Conservation (phyloP, 163 green algal species). For the Prototheca cutis region DNA sequence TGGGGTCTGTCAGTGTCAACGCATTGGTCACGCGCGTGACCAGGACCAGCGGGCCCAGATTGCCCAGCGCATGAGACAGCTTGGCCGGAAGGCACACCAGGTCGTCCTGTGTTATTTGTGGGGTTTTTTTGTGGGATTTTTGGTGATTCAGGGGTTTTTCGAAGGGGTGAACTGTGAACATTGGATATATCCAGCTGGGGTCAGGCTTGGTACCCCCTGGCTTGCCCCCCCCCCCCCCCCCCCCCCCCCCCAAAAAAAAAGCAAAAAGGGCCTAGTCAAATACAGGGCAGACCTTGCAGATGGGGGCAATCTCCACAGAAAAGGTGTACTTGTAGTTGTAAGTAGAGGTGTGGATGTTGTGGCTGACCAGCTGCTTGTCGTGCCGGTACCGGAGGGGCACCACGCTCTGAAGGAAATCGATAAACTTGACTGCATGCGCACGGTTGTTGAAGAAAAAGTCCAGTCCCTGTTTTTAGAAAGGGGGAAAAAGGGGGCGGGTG, state of each 20-base stretch:
- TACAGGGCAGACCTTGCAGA: constrained; percentile 91
- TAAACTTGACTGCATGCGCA: constrained; percentile 80
- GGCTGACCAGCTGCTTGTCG: constrained; percentile 96
- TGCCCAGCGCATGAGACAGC: constrained; percentile 51
- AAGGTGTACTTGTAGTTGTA: constrained; percentile 99
- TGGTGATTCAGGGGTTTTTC: too few relatives aligned
- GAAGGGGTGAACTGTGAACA: too few relatives aligned
- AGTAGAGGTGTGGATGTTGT: constrained; percentile 81
- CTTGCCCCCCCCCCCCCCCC: too few relatives aligned
- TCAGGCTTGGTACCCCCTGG: too few relatives aligned
- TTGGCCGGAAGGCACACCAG: constrained; percentile 82
- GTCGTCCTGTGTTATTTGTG: constrained; percentile 84
- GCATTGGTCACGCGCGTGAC: constrained; percentile 73
- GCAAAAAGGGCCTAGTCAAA: too few relatives aligned
- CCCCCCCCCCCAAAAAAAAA: too few relatives aligned
- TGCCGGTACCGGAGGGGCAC: constrained; percentile 45
- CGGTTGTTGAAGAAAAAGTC: constrained; percentile 93
- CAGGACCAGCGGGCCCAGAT: constrained; percentile 79
- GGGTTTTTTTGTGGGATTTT: too few relatives aligned
- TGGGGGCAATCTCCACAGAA: constrained; percentile 84
- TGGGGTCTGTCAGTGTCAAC: constrained; percentile 79
- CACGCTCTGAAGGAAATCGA: constrained; percentile 83
- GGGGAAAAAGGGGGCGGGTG: neutral
- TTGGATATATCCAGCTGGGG: too few relatives aligned
- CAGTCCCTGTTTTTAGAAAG: constrained; percentile 51